Percentiles rank a stretch among this genome's conserved stretches.
Conservation (phyloP, 2,329 filamentous ascomycete species). For the Venturia pyrina region DNA sequence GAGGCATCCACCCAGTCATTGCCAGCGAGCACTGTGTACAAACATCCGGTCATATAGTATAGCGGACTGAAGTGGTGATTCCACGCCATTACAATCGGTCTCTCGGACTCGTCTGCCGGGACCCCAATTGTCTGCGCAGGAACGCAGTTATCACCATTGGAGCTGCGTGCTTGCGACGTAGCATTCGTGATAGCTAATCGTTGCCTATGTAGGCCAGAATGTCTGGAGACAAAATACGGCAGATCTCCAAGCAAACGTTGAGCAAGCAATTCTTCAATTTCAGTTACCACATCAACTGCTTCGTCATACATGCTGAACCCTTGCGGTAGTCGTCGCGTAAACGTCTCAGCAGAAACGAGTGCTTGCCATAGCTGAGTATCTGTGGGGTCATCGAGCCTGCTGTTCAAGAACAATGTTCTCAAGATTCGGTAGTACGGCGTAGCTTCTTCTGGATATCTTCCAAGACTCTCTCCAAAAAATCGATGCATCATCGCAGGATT, state of each 20-base stretch:
- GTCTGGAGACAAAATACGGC: slow-evolving; percentile 49
- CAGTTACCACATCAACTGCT: slow-evolving; percentile 11
- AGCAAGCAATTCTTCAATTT: slow-evolving; percentile 3
- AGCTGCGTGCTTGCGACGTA: not conserved
- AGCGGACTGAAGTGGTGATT: slow-evolving; percentile 67
- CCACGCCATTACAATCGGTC: slow-evolving; percentile 66
- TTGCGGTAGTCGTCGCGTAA: slow-evolving; percentile 1
- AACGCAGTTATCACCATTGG: slow-evolving; percentile 36
- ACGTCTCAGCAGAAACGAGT: not conserved
- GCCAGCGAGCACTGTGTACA: slow-evolving; percentile 56
- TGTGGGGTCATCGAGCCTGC: not conserved
- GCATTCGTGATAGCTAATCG: slow-evolving; percentile 15
- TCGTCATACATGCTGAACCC: slow-evolving; percentile 8
- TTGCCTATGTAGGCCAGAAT: slow-evolving; percentile 39
- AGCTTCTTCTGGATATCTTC: slow-evolving; percentile 9
- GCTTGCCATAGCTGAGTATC: not conserved
- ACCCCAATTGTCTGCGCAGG: slow-evolving; percentile 56
- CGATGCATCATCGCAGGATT: not conserved
- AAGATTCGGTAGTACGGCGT: slow-evolving; percentile 4
- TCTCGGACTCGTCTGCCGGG: slow-evolving; percentile 63
- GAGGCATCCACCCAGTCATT: slow-evolving; percentile 39
- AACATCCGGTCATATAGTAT: slow-evolving; percentile 65
- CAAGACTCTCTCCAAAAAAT: slow-evolving; percentile 1
- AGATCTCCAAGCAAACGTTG: slow-evolving; percentile 36
- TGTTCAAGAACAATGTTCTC: slow-evolving; percentile 5